These are phyloP conservation scores for Garcia nutans DNA, from an alignment of 345 rosid genomes.

Conservation along the genomic window DNA sequence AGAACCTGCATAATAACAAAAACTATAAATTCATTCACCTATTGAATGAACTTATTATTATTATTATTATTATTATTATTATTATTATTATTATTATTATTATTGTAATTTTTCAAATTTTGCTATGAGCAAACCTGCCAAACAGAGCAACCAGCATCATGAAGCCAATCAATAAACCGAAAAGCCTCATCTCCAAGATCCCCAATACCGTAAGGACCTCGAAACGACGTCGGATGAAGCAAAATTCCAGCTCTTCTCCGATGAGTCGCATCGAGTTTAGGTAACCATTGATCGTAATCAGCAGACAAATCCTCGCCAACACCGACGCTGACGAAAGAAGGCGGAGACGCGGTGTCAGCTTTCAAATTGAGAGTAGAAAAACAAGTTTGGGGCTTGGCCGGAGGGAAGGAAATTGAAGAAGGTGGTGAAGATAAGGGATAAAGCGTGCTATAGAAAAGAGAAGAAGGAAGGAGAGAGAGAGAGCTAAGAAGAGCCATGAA, in stretches of 20 bases:
- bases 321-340: slow-evolving; percentile 32
- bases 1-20: slow-evolving; percentile 56
- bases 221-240: slow-evolving; percentile 92
- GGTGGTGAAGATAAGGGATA: slow-evolving; percentile 4
- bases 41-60: no score
- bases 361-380: slow-evolving; percentile 7
- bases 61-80: no score
- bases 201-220: slow-evolving; percentile 78
- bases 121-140: slow-evolving; percentile 61
- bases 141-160: slow-evolving; percentile 72
- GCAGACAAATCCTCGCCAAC: slow-evolving; percentile 65
- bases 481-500: slow-evolving; percentile 18
- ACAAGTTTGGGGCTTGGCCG: slow-evolving; percentile 16
- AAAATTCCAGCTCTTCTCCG: slow-evolving; percentile 79
- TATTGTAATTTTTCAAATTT: neutral
- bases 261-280: slow-evolving; percentile 38
- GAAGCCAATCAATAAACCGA: slow-evolving; percentile 87
- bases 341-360: slow-evolving; percentile 27
- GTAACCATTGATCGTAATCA: slow-evolving; percentile 60
- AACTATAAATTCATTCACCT: neutral
- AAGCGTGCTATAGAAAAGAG: slow-evolving; percentile 20
- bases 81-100: no score
- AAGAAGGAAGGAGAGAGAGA: slow-evolving; percentile 8
- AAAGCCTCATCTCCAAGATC: slow-evolving; percentile 80
- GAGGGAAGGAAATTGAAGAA: slow-evolving; percentile 14